Evolutionary conservation across 2,329 filamentous ascomycete genomes (phyloP).

Genomic region (Dothidotthia symphoricarpi): DNA sequence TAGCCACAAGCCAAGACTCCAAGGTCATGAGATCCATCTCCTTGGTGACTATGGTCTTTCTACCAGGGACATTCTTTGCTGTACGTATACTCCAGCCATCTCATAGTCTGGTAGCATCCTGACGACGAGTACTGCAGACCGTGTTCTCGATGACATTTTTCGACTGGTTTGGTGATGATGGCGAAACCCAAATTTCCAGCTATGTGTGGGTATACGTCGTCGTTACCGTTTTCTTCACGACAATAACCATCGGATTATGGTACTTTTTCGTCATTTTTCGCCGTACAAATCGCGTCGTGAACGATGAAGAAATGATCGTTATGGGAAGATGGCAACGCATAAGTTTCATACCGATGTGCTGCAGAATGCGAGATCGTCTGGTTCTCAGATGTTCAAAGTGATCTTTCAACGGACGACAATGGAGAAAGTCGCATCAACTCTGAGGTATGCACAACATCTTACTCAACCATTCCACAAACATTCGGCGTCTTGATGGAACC

Average conservation of each 20-base stretch:
- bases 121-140: conserved; percentile 8
- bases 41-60: conserved; percentile 24
- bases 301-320: no score
- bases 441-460: no score
- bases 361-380: no score
- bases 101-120: no score
- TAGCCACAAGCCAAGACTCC: conserved; percentile 18
- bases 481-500: no score
- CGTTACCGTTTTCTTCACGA: conserved; percentile 14
- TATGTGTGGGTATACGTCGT: conserved; percentile 20
- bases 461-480: no score
- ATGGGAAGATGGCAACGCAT: no score
- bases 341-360: no score
- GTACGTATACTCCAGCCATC: conserved; percentile 6
- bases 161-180: conserved; percentile 12
- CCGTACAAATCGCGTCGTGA: no score
- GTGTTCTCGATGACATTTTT: conserved; percentile 25
- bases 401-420: no score
- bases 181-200: conserved; percentile 8
- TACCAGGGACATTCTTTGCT: conserved; percentile 25
- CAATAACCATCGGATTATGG: conserved; percentile 15
- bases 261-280: conserved; percentile 17
- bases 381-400: no score
- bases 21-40: conserved; percentile 22
- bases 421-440: no score